Evolutionary conservation across 768 basidiomycete species (phyloP).

Genomic region (Leucogyrophana mollusca): DNA sequence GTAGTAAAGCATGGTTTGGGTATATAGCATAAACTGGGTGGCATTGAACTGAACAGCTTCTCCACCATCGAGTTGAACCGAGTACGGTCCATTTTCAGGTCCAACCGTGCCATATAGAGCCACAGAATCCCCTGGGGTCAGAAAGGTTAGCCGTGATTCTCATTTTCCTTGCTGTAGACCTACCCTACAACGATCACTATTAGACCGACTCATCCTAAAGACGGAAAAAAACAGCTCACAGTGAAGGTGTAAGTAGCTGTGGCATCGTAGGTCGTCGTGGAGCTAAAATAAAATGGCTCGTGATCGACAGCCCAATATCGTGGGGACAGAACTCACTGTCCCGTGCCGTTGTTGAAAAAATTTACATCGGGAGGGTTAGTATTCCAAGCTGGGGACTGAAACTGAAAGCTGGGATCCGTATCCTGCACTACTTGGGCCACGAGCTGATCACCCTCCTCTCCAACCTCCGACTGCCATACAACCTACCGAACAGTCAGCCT

Average conservation of each 20-base stretch:
- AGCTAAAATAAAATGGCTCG: slow-evolving; percentile 30
- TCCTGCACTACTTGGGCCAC: slow-evolving; percentile 28
- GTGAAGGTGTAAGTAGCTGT: slow-evolving; percentile 36
- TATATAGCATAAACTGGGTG: background rate
- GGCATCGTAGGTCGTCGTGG: slow-evolving; percentile 31
- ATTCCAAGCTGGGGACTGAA: slow-evolving; percentile 34
- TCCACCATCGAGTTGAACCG: slow-evolving; percentile 34
- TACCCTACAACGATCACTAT: too few species aligned
- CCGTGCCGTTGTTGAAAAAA: slow-evolving; percentile 40
- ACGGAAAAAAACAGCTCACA: slow-evolving; percentile 30
- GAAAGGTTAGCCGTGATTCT: background rate
- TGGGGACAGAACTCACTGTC: slow-evolving; percentile 36
- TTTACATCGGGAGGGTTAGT: slow-evolving; percentile 30
- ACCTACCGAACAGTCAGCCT: slow-evolving; percentile 13
- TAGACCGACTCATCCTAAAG: too few species aligned
- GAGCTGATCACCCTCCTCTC: slow-evolving; percentile 12
- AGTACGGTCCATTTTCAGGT: slow-evolving; percentile 32
- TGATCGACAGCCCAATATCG: slow-evolving; percentile 34
- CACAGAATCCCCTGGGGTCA: slow-evolving; percentile 38
- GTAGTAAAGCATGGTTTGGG: slow-evolving; percentile 25
- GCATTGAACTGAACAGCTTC: slow-evolving; percentile 1
- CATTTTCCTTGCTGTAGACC: slow-evolving; percentile 21
- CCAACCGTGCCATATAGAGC: slow-evolving; percentile 44
- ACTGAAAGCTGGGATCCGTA: slow-evolving; percentile 36
- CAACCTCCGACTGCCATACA: slow-evolving; percentile 27